phyloP scores from a whole-genome alignment of 2,329 filamentous ascomycete genomes.

The Ophiostoma sp. region DNA sequence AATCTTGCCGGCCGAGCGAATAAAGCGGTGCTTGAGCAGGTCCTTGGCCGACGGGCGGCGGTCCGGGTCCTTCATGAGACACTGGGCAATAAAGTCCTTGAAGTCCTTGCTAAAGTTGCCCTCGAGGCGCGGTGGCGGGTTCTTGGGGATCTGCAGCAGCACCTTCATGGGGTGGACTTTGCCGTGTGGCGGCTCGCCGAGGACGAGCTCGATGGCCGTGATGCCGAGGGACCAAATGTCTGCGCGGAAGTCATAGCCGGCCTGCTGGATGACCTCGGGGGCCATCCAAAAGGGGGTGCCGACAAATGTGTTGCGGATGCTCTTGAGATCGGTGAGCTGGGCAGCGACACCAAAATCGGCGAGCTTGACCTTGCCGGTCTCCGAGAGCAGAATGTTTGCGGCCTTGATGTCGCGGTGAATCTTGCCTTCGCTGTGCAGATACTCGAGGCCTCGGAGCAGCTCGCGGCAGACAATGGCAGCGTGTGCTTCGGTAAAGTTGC shows the following conservation, averaged over 20 bases:
- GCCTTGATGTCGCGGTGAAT: slow-evolving; percentile 97
- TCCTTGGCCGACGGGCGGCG: slow-evolving; percentile 79
- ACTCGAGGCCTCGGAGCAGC: slow-evolving; percentile 82
- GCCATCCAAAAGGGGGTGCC: slow-evolving; percentile 98
- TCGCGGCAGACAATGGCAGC: slow-evolving; percentile 94
- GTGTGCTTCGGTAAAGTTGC: slow-evolving; percentile 79
- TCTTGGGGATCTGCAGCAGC: slow-evolving; percentile 84
- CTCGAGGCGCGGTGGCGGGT: slow-evolving; percentile 75
- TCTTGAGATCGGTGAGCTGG: slow-evolving; percentile 95
- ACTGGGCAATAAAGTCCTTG: slow-evolving; percentile 87
- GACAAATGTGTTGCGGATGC: slow-evolving; percentile 93
- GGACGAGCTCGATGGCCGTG: slow-evolving; percentile 82
- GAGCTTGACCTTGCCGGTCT: slow-evolving; percentile 85
- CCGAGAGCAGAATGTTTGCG: slow-evolving; percentile 89
- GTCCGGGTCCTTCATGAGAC: slow-evolving; percentile 87
- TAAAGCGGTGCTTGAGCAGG: slow-evolving; percentile 80
- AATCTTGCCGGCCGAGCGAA: slow-evolving; percentile 78
- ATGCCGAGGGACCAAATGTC: slow-evolving; percentile 93
- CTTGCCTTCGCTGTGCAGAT: slow-evolving; percentile 88
- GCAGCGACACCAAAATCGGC: slow-evolving; percentile 97
- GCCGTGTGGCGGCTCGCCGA: slow-evolving; percentile 82
- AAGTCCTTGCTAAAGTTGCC: slow-evolving; percentile 85
- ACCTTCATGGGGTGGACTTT: slow-evolving; percentile 91
- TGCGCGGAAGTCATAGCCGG: slow-evolving; percentile 77
- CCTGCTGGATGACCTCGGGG: slow-evolving; percentile 86